These are phyloP conservation scores for Tardiomyces digboiensis DNA, from an alignment of 1,139 yeast species.

Conservation along the genomic window DNA sequence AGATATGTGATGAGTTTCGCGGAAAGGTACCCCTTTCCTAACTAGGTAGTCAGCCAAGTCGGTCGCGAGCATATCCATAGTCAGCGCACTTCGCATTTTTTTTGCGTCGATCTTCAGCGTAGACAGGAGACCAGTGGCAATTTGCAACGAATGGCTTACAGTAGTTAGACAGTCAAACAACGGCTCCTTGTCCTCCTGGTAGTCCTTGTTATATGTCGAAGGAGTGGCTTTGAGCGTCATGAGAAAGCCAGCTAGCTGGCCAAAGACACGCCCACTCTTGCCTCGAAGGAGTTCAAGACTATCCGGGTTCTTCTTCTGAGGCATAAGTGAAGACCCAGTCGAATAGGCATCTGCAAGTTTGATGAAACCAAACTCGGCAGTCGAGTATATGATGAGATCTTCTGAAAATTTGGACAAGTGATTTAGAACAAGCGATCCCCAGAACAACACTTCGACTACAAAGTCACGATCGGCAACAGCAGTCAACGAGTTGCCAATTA, in stretches of 20 bases:
- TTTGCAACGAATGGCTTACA: constrained; percentile 85
- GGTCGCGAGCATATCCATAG: constrained; percentile 99
- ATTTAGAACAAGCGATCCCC: constrained; percentile 95
- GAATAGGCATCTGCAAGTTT: constrained; percentile 96
- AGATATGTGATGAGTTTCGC: constrained; percentile 97
- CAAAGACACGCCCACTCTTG: constrained; percentile 94
- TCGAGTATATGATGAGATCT: constrained; percentile 90
- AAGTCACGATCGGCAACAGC: constrained; percentile 98
- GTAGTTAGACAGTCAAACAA: constrained; percentile 84
- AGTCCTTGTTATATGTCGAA: constrained; percentile 93
- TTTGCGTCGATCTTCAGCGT: constrained; percentile 65
- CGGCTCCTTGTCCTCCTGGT: constrained; percentile 99
- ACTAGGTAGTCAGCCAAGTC: constrained; percentile 97
- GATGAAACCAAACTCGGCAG: constrained; percentile 94
- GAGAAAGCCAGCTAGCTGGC: constrained; percentile 88
- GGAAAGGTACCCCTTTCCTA: constrained; percentile 96
- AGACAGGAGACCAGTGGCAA: constrained; percentile 93
- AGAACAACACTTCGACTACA: constrained; percentile 92
- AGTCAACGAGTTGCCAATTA: constrained; percentile 88
- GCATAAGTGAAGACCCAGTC: constrained; percentile 97
- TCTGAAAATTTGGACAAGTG: constrained; percentile 92
- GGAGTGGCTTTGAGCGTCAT: constrained; percentile 96
- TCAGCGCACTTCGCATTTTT: constrained; percentile 77
- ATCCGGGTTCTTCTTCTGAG: constrained; percentile 98
- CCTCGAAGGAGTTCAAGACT: constrained; percentile 93